Conservation (phyloP, 495 filamentous ascomycete genomes). For the Aspergillus biplanus region DNA sequence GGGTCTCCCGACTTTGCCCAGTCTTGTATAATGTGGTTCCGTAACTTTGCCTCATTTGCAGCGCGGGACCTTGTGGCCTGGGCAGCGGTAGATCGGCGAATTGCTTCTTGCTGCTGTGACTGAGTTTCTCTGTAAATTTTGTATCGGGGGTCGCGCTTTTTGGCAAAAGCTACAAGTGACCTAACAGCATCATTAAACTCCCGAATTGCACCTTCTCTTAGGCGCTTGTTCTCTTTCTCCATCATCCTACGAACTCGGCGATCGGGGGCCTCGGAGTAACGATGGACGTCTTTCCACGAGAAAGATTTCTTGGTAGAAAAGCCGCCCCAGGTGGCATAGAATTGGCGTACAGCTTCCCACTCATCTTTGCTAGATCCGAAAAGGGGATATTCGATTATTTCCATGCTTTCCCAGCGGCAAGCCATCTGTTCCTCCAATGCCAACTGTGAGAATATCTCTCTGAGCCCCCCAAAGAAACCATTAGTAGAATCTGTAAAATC, state of each 20-base stretch:
- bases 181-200: slow-evolving; percentile 95
- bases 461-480: slow-evolving; percentile 82
- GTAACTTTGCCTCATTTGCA: slow-evolving; percentile 74
- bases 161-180: slow-evolving; percentile 85
- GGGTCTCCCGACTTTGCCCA: slow-evolving; percentile 69
- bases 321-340: slow-evolving; percentile 79
- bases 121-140: slow-evolving; percentile 70
- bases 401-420: slow-evolving; percentile 65
- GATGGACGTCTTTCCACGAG: slow-evolving; percentile 84
- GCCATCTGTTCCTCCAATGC: slow-evolving; percentile 79
- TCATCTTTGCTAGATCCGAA: slow-evolving; percentile 74
- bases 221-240: slow-evolving; percentile 91
- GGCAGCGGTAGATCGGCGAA: slow-evolving; percentile 77
- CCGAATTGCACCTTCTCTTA: slow-evolving; percentile 78
- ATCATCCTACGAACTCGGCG: slow-evolving; percentile 79
- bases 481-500: slow-evolving; percentile 73
- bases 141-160: slow-evolving; percentile 89
- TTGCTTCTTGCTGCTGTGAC: slow-evolving; percentile 74
- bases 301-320: slow-evolving; percentile 88
- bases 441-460: slow-evolving; percentile 75
- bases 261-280: slow-evolving; percentile 83
- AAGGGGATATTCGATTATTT: slow-evolving; percentile 67
- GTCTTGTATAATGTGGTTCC: slow-evolving; percentile 67
- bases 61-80: slow-evolving; percentile 85
- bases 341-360: slow-evolving; percentile 73